These are phyloP conservation scores for Sugiyamaella grinbergsii DNA, from an alignment of 1,139 yeast species.

Conservation along the genomic window DNA sequence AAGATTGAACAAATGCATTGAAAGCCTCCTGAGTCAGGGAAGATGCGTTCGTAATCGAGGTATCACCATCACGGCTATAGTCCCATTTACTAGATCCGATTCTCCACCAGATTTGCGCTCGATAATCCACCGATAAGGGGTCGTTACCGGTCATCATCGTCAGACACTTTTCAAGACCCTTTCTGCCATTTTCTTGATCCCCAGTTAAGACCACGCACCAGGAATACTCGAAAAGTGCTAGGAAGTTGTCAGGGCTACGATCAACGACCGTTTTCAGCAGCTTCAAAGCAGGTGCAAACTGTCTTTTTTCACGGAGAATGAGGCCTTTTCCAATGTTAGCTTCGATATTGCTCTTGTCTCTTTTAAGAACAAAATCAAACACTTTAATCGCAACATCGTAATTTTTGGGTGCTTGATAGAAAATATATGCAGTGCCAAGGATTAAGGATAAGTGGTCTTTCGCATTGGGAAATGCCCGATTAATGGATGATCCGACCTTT, in stretches of 20 bases:
- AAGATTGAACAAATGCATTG: slow-evolving; percentile 58
- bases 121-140: slow-evolving; percentile 53
- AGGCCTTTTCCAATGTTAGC: slow-evolving; percentile 84
- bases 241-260: slow-evolving; percentile 55
- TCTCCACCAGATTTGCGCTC: slow-evolving; percentile 70
- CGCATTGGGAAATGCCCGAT: slow-evolving; percentile 53
- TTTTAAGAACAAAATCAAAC: slow-evolving; percentile 61
- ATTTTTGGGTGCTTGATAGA: slow-evolving; percentile 88
- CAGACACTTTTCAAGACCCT: slow-evolving; percentile 51
- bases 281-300: slow-evolving; percentile 54
- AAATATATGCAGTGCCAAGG: slow-evolving; percentile 77
- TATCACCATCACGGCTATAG: slow-evolving; percentile 27
- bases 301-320: slow-evolving; percentile 67
- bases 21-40: slow-evolving; percentile 45
- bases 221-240: slow-evolving; percentile 69
- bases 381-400: slow-evolving; percentile 71
- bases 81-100: slow-evolving; percentile 62
- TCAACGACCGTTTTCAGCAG: slow-evolving; percentile 56
- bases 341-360: slow-evolving; percentile 54
- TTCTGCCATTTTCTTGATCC: slow-evolving; percentile 56
- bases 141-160: slow-evolving; percentile 52
- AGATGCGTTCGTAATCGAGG: background rate
- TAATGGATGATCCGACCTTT: slow-evolving; percentile 50
- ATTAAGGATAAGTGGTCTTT: slow-evolving; percentile 63
- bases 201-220: slow-evolving; percentile 74